Conservation (phyloP, 805 yeast species). For the Vanderwaltozyma yarrowii region DNA sequence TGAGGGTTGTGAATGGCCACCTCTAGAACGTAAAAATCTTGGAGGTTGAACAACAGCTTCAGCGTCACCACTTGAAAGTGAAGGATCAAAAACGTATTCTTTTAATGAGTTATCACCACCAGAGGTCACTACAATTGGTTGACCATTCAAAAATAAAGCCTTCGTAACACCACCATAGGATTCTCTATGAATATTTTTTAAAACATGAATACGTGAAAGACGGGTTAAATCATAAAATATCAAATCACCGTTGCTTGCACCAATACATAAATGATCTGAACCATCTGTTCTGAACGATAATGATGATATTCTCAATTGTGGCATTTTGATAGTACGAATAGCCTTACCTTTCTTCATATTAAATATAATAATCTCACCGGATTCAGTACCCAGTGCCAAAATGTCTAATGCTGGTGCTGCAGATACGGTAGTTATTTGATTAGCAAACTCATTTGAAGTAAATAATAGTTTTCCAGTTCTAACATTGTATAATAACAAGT, state of each 20-base stretch:
- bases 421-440: slow-evolving; percentile 60
- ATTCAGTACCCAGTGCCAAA: slow-evolving; percentile 63
- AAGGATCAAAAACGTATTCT: slow-evolving; percentile 90
- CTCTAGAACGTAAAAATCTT: slow-evolving; percentile 81
- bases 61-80: slow-evolving; percentile 44
- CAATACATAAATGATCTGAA: slow-evolving; percentile 69
- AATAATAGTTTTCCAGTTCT: slow-evolving; percentile 65
- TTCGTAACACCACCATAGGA: slow-evolving; percentile 66
- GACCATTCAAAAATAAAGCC: slow-evolving; percentile 75
- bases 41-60: slow-evolving; percentile 73
- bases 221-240: slow-evolving; percentile 74
- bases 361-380: slow-evolving; percentile 56
- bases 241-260: slow-evolving; percentile 70
- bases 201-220: slow-evolving; percentile 62
- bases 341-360: slow-evolving; percentile 57
- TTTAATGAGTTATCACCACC: slow-evolving; percentile 88
- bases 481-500: slow-evolving; percentile 57
- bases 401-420: slow-evolving; percentile 82
- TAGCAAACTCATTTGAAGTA: slow-evolving; percentile 43
- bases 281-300: slow-evolving; percentile 90
- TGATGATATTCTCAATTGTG: slow-evolving; percentile 38
- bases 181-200: slow-evolving; percentile 65
- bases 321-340: slow-evolving; percentile 39
- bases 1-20: slow-evolving; percentile 96
- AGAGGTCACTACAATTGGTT: slow-evolving; percentile 77